Percentiles rank a stretch among this genome's conserved stretches.
phyloP scores from a whole-genome alignment of 2,329 filamentous ascomycete species.

The Anthostomella pinea region DNA sequence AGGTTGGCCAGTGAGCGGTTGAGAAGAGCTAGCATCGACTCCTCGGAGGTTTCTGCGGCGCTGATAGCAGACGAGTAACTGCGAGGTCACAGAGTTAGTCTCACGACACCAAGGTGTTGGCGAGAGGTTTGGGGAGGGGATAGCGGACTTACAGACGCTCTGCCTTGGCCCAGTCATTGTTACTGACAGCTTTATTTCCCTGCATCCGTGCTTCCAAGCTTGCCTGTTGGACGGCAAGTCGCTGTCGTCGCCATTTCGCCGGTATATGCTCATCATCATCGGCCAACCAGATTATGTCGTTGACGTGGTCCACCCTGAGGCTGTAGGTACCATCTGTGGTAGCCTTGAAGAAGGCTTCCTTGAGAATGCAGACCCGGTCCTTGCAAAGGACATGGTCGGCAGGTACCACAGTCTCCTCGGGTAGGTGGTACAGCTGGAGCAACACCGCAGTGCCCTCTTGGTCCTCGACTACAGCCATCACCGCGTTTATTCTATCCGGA shows the following conservation, averaged over 20 bases:
- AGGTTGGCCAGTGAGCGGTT: conserved; percentile 37
- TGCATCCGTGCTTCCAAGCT: conserved; percentile 23
- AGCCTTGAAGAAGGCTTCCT: conserved; percentile 51
- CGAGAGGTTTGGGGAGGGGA: background rate
- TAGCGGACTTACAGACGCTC: conserved; percentile 34
- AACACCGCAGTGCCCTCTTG: conserved; percentile 33
- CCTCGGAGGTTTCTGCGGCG: conserved; percentile 32
- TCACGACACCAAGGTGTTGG: background rate
- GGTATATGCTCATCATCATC: conserved; percentile 39
- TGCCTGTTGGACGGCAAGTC: conserved; percentile 1
- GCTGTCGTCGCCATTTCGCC: conserved; percentile 29
- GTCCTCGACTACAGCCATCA: conserved; percentile 38
- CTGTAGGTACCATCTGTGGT: conserved; percentile 38
- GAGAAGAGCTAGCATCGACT: conserved; percentile 32
- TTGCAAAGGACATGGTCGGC: conserved; percentile 33
- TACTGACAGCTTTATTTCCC: conserved; percentile 35
- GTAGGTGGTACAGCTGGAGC: conserved; percentile 42
- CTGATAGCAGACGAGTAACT: conserved; percentile 36
- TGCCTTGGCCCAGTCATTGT: conserved; percentile 28
- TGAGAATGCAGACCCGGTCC: conserved; percentile 42
- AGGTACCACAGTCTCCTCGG: conserved; percentile 33
- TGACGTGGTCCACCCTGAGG: conserved; percentile 51
- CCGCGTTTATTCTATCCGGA: conserved; percentile 13
- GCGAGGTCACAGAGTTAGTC: conserved; percentile 5
- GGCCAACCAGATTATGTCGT: conserved; percentile 43